Conservation (phyloP, 768 basidiomycete species). For the Russula vinacea region DNA sequence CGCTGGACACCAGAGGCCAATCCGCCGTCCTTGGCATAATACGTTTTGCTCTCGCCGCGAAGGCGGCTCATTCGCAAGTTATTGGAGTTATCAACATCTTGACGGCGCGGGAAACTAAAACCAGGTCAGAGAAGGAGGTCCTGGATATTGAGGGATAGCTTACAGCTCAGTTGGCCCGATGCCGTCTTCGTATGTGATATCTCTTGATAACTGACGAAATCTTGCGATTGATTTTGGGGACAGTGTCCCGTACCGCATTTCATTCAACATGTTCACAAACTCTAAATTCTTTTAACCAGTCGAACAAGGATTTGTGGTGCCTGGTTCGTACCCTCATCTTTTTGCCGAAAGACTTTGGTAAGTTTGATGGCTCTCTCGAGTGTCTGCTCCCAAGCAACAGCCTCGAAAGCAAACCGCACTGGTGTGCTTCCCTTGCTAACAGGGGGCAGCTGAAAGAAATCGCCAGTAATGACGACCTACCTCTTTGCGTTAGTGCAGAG, state of each 20-base stretch:
- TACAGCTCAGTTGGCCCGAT: constrained; percentile 90
- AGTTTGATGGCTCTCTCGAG: constrained; percentile 86
- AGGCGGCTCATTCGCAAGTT: constrained; percentile 60
- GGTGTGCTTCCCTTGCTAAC: constrained; percentile 59
- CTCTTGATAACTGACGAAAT: constrained; percentile 68
- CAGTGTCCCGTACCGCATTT: constrained; percentile 90
- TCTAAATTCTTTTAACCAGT: constrained; percentile 43
- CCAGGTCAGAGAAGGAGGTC: not conserved
- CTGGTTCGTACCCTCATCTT: constrained; percentile 67
- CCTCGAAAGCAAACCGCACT: constrained; percentile 92
- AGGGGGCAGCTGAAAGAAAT: constrained; percentile 98
- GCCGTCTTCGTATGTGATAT: constrained; percentile 74
- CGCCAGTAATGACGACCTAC: constrained; percentile 88
- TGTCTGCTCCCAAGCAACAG: constrained; percentile 66
- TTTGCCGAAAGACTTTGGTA: constrained; percentile 93
- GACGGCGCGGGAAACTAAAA: constrained; percentile 80
- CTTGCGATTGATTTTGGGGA: constrained; percentile 59
- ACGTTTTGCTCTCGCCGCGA: constrained; percentile 51
- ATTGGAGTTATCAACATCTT: constrained; percentile 90
- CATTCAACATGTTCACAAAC: constrained; percentile 95
- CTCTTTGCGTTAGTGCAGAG: not conserved
- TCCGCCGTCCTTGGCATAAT: constrained; percentile 62
- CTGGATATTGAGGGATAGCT: constrained; percentile 32
- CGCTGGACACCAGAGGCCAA: constrained; percentile 50
- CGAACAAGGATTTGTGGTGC: constrained; percentile 13